phyloP scores from a whole-genome alignment of 345 rosid species.

The Citrus glauca region DNA sequence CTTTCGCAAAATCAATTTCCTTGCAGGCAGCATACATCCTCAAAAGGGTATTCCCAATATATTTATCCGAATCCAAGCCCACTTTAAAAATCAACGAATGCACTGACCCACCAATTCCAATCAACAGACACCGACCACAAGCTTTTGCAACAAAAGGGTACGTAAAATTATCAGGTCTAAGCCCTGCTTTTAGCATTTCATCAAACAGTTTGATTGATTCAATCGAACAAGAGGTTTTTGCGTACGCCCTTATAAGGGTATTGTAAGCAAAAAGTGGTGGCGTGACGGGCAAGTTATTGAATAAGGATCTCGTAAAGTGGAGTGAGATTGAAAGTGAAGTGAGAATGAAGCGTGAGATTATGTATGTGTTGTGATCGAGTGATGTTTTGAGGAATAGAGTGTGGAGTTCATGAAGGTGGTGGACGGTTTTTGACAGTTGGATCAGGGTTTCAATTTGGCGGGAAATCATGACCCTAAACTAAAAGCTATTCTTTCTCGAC shows the following conservation, averaged over 20 bases:
- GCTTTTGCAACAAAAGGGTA: conserved; percentile 32
- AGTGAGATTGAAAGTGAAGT: conserved; percentile 15
- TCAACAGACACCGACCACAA: conserved; percentile 23
- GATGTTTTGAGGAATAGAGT: conserved; percentile 24
- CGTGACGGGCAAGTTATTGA: conserved; percentile 12
- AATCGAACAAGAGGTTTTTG: conserved; percentile 14
- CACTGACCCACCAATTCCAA: conserved; percentile 14
- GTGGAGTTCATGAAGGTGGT: conserved; percentile 25
- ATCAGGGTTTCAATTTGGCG: conserved; percentile 22
- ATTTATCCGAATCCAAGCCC: conserved; percentile 24
- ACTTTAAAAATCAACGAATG: conserved; percentile 21
- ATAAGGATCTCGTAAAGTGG: conserved; percentile 17
- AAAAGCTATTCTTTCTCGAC: too few relatives aligned
- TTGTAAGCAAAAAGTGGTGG: conserved; percentile 30
- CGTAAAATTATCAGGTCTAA: conserved; percentile 22
- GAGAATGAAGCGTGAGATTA: conserved; percentile 22
- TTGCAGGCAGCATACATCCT: conserved; percentile 30
- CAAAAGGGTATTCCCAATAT: conserved; percentile 26
- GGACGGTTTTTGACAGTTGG: conserved; percentile 17
- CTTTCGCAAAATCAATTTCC: conserved; percentile 27
- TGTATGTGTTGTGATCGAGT: conserved; percentile 5
- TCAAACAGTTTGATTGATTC: conserved; percentile 22
- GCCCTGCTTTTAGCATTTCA: conserved; percentile 18
- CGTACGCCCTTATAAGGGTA: conserved; percentile 18
- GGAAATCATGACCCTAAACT: conserved; percentile 8